Conservation (phyloP, 2,329 filamentous ascomycete species). For the Pseudogymnoascus sp. region DNA sequence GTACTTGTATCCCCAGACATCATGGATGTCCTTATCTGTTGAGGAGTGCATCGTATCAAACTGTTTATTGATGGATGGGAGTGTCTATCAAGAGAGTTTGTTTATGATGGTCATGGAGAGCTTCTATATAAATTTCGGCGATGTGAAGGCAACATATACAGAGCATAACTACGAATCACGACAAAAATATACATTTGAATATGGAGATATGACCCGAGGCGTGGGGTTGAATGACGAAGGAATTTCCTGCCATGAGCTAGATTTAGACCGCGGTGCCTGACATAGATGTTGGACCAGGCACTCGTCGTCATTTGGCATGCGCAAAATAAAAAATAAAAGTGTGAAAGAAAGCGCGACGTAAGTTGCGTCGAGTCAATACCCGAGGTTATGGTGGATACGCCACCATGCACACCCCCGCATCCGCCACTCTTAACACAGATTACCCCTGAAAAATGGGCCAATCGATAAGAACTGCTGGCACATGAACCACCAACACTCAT, state of each 20-base stretch:
- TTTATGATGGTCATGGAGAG: background rate
- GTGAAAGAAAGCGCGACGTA: background rate
- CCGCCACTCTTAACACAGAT: background rate
- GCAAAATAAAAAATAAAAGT: background rate
- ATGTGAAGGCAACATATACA: background rate
- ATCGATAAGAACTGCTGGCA: background rate
- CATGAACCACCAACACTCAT: background rate
- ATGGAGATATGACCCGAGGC: background rate
- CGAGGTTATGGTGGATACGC: background rate
- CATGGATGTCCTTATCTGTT: background rate
- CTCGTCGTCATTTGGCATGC: background rate
- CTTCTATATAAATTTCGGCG: background rate
- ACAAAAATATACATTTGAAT: background rate
- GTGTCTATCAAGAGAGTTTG: background rate
- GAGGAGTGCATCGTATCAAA: background rate
- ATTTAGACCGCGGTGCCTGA: slow-evolving; percentile 1
- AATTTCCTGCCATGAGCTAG: background rate
- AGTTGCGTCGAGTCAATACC: background rate
- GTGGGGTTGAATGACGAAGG: background rate
- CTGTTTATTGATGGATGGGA: background rate
- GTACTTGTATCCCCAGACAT: slow-evolving; percentile 54
- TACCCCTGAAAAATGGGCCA: background rate
- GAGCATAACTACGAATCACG: background rate
- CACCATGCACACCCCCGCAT: background rate
- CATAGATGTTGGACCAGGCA: background rate